Percentiles rank a stretch among this genome's conserved stretches.
Evolutionary conservation across 73 alveolate genomes (phyloP).

Genomic region (Blepharisma japonicum): DNA sequence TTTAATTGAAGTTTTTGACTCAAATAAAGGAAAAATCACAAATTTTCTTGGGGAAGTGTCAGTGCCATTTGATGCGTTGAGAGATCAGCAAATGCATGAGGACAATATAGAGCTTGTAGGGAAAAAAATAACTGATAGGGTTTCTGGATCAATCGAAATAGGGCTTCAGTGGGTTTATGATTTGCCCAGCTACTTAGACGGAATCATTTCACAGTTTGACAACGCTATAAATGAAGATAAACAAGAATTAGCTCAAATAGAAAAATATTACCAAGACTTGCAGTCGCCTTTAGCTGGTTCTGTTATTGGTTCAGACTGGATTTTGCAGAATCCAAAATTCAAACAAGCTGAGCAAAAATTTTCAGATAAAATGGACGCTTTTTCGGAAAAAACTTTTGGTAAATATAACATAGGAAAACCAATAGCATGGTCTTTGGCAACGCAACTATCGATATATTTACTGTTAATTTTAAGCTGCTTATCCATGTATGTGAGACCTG

Average conservation of each 20-base stretch:
- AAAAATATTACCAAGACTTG: background rate
- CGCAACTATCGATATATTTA: no score
- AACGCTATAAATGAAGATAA: background rate
- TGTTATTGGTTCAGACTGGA: no score
- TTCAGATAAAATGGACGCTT: no score
- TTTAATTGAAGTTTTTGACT: constrained; percentile 11
- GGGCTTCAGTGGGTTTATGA: constrained; percentile 19
- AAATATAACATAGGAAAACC: no score
- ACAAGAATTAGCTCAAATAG: constrained; percentile 11
- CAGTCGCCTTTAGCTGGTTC: background rate
- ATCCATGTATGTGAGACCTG: no score
- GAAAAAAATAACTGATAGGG: background rate
- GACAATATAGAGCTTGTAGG: constrained; percentile 7
- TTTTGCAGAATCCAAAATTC: no score
- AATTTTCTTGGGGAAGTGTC: constrained; percentile 19
- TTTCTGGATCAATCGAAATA: background rate
- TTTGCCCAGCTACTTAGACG: constrained; percentile 17
- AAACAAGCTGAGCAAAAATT: no score
- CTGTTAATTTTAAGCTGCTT: no score
- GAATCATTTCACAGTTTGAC: background rate
- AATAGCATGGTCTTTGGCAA: no score
- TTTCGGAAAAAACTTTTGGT: no score
- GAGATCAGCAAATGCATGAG: background rate
- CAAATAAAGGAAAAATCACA: background rate
- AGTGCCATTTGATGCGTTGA: background rate